A percentile compares a stretch with the other conserved stretches of the same genome.
These are phyloP conservation scores for Lagenidium giganteum DNA, from an alignment of 352 stramenopile species.

Conservation along the genomic window DNA sequence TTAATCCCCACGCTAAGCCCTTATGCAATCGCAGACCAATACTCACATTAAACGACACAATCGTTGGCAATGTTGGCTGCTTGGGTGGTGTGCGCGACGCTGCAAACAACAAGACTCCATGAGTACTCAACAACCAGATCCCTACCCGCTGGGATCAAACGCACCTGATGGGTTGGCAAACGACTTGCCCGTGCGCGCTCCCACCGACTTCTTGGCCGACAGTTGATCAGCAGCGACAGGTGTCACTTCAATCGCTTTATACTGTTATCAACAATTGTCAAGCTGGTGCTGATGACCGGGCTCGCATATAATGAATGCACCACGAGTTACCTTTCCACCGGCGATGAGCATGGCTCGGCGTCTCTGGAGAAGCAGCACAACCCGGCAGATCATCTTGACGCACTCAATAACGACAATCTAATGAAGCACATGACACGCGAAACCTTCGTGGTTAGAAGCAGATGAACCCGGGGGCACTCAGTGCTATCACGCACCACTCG, in stretches of 20 bases:
- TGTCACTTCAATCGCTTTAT: conserved; percentile 45
- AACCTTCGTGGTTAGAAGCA: not conserved
- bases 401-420: conserved; percentile 78
- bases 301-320: not conserved
- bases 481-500: conserved; percentile 35
- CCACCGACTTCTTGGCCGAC: conserved; percentile 30
- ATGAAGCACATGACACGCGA: not conserved
- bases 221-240: conserved; percentile 22
- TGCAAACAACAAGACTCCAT: too few species aligned
- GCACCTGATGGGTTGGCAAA: conserved; percentile 54
- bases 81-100: too few species aligned
- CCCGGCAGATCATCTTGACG: conserved; percentile 62
- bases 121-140: too few species aligned
- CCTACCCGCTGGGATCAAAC: too few species aligned
- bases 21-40: too few species aligned
- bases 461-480: not conserved
- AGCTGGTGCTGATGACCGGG: not conserved
- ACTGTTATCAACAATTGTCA: conserved; percentile 18
- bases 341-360: conserved; percentile 49
- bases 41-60: too few species aligned
- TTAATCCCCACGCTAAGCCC: too few species aligned
- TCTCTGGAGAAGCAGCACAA: conserved; percentile 60
- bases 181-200: conserved; percentile 62
- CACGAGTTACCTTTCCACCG: conserved; percentile 41
- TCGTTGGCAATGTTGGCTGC: too few species aligned